Percentiles rank a stretch among this genome's conserved stretches.
These are phyloP conservation scores for Recurvomyces mirabilis DNA, from an alignment of 495 filamentous ascomycete genomes.

Conservation along the genomic window DNA sequence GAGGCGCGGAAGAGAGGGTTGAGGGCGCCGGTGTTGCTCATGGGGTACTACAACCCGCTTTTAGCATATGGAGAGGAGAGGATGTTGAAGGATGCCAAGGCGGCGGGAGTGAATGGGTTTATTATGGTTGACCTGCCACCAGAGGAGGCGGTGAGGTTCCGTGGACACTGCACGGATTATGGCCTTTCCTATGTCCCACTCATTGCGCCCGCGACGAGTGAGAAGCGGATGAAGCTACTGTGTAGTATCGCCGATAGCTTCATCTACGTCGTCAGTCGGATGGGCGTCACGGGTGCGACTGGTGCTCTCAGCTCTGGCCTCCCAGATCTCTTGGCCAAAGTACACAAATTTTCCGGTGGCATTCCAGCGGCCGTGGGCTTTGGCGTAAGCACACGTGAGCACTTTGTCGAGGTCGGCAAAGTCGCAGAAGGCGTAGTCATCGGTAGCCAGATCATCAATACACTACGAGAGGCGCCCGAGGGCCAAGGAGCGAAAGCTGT, in stretches of 20 bases:
- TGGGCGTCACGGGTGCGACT: slow-evolving; percentile 90
- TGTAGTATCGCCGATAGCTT: slow-evolving; percentile 98
- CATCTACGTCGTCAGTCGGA: slow-evolving; percentile 96
- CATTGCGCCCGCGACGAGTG: slow-evolving; percentile 89
- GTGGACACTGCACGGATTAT: slow-evolving; percentile 58
- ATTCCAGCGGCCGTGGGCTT: slow-evolving; percentile 87
- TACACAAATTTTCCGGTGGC: slow-evolving; percentile 88
- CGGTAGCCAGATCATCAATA: slow-evolving; percentile 82
- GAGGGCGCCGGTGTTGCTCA: slow-evolving; percentile 72
- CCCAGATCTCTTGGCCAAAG: slow-evolving; percentile 65
- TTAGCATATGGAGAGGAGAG: slow-evolving; percentile 85
- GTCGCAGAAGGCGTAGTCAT: slow-evolving; percentile 95
- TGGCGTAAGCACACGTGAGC: slow-evolving; percentile 88
- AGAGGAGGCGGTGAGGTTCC: slow-evolving; percentile 89
- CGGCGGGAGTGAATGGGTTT: slow-evolving; percentile 87
- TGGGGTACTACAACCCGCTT: slow-evolving; percentile 98
- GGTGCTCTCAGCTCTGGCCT: slow-evolving; percentile 70
- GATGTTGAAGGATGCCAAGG: slow-evolving; percentile 73
- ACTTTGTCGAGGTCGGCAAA: slow-evolving; percentile 74
- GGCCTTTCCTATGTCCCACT: slow-evolving; percentile 90
- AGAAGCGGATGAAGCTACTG: slow-evolving; percentile 81
- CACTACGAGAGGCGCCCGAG: slow-evolving; percentile 55
- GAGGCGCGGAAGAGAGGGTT: slow-evolving; percentile 65
- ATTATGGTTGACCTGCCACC: slow-evolving; percentile 95
- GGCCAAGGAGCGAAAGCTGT: slow-evolving; percentile 65